Evolutionary conservation across 2,329 filamentous ascomycete genomes (phyloP).

Genomic region (Cryphonectria parasitica): DNA sequence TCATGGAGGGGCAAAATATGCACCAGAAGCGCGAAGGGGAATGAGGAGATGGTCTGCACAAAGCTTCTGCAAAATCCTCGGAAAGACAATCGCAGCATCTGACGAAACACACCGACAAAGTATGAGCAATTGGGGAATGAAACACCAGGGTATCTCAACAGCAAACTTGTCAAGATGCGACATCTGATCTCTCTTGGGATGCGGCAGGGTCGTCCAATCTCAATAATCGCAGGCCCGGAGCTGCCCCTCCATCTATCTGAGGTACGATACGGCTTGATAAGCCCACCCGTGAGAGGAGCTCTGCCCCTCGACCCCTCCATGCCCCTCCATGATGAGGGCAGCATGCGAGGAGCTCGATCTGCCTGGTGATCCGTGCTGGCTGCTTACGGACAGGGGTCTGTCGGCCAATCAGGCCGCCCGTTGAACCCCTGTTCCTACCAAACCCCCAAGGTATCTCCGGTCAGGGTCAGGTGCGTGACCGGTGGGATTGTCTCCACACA

Average conservation of each 20-base stretch:
- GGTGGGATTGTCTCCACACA: conserved; percentile 19
- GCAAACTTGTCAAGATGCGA: conserved; percentile 18
- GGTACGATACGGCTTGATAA: conserved; percentile 24
- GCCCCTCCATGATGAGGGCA: conserved; percentile 23
- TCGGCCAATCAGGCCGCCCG: not conserved
- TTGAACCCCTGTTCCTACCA: conserved; percentile 11
- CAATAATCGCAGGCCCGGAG: conserved; percentile 9
- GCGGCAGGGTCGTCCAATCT: conserved; percentile 24
- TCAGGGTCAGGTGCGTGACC: conserved; percentile 15
- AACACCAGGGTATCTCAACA: conserved; percentile 15
- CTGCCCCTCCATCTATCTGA: conserved; percentile 23
- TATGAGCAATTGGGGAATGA: conserved; percentile 25
- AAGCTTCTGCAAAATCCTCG: not conserved
- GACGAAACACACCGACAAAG: conserved; percentile 25
- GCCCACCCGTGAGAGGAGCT: not conserved
- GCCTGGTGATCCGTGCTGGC: conserved; percentile 15
- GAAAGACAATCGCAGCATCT: not conserved
- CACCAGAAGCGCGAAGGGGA: not conserved
- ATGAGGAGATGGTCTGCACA: not conserved
- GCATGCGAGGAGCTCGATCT: conserved; percentile 18
- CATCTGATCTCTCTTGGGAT: conserved; percentile 19
- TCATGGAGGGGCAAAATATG: conserved; percentile 16
- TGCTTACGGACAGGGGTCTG: conserved; percentile 1
- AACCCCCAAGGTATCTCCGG: conserved; percentile 7
- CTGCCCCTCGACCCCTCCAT: conserved; percentile 27